phyloP scores from a whole-genome alignment of 139 green algal species.

The Pseudopediastrum boryanum region DNA sequence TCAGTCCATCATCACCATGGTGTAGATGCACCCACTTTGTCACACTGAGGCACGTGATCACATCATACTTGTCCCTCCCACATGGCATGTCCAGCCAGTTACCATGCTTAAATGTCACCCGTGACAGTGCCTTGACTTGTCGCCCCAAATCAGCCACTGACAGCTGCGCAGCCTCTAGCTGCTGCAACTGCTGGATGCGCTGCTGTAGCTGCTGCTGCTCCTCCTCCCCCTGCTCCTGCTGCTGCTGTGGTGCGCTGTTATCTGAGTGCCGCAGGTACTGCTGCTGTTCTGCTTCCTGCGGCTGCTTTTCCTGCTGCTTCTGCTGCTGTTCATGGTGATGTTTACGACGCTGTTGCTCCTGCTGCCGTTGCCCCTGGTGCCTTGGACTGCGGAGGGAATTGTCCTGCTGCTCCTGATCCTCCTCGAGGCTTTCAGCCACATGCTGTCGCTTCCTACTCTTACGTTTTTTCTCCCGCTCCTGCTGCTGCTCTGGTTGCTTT shows the following conservation, averaged over 20 bases:
- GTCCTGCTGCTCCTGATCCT: background rate
- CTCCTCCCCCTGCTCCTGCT: constrained; percentile 6
- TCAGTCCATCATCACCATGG: constrained; percentile 81
- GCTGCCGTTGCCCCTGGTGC: constrained; percentile 12
- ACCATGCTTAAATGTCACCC: constrained; percentile 22
- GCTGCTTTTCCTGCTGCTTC: background rate
- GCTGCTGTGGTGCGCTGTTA: background rate
- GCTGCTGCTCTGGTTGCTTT: constrained; percentile 5
- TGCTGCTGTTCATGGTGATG: constrained; percentile 2
- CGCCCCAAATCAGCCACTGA: background rate
- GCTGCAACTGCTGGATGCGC: background rate
- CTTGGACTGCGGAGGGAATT: background rate
- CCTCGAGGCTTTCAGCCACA: background rate
- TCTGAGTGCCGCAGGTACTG: background rate
- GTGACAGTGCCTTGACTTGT: constrained; percentile 20
- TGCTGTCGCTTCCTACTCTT: background rate
- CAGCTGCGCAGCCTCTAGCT: too few relatives aligned
- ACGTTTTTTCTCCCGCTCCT: background rate
- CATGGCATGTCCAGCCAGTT: constrained; percentile 31
- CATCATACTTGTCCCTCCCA: constrained; percentile 32
- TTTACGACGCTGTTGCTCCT: too few relatives aligned
- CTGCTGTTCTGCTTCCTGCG: background rate
- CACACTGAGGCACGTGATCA: constrained; percentile 78
- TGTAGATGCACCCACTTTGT: constrained; percentile 97
- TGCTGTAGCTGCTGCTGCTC: constrained; percentile 11